These are phyloP conservation scores for Microbotryum lychnidis-dioicae DNA, from an alignment of 1,284 basidiomycete genomes.

Conservation along the genomic window DNA sequence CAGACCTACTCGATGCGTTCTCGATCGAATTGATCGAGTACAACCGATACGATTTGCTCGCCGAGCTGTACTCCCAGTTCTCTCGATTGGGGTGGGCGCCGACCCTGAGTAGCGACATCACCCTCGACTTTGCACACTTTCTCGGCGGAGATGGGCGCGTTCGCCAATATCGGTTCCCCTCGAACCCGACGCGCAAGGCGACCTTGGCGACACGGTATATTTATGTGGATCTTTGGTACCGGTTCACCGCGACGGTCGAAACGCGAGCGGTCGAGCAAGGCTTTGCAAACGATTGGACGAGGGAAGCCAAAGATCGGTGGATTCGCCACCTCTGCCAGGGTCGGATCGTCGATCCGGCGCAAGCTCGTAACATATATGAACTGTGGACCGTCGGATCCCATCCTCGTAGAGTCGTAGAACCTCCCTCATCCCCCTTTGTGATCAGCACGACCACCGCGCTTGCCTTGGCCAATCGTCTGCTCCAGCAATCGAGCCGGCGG, in stretches of 20 bases:
- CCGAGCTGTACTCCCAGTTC: not conserved
- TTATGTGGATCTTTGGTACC: conserved; percentile 14
- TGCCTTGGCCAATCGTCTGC: conserved; percentile 1
- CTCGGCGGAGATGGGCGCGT: not conserved
- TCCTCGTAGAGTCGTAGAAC: conserved; percentile 1
- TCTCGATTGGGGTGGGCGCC: too few relatives aligned
- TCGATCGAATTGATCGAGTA: conserved; percentile 4
- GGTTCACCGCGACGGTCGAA: conserved; percentile 3
- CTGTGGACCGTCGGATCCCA: too few relatives aligned
- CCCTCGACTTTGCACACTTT: not conserved
- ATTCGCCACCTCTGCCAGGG: too few relatives aligned
- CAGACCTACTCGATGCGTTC: not conserved
- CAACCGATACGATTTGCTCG: conserved; percentile 12
- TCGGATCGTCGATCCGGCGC: too few relatives aligned
- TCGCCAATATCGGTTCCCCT: not conserved
- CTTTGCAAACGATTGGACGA: too few relatives aligned
- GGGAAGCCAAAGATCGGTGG: too few relatives aligned
- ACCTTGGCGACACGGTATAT: conserved; percentile 44
- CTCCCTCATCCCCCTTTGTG: not conserved
- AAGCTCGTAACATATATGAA: too few relatives aligned
- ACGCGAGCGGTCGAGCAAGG: too few relatives aligned
- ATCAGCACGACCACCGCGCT: not conserved
- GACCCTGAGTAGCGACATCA: not conserved
- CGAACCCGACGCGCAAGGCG: conserved; percentile 46
- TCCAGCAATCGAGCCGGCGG: conserved; percentile 1